phyloP scores from a whole-genome alignment of 495 filamentous ascomycete genomes.

The Cetradonia linearis region DNA sequence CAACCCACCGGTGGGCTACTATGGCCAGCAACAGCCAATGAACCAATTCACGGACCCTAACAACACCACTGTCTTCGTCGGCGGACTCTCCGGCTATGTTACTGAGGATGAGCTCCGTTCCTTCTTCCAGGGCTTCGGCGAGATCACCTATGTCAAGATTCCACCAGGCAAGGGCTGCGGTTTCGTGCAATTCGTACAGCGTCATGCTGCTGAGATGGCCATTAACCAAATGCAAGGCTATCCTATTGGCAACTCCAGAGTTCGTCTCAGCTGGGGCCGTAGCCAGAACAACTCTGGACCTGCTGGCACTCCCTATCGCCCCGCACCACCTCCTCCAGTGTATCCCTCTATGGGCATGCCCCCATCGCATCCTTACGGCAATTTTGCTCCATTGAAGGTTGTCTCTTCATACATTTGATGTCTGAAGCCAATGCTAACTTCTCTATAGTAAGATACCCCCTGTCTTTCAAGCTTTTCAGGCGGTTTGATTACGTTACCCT shows the following conservation, averaged over 20 bases:
- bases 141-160: constrained; percentile 99
- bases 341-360: constrained; percentile 82
- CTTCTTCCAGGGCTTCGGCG: constrained; percentile 99
- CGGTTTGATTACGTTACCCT: constrained; percentile 17
- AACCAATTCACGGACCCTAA: constrained; percentile 99
- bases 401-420: constrained; percentile 25
- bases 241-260: constrained; percentile 96
- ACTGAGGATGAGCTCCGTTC: constrained; percentile 98
- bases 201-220: constrained; percentile 98
- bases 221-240: constrained; percentile 99
- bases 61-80: constrained; percentile 99
- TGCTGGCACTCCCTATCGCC: constrained; percentile 93
- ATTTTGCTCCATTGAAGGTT: constrained; percentile 69
- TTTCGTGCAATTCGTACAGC: constrained; percentile 98
- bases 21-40: constrained; percentile 85
- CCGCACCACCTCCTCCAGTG: constrained; percentile 80
- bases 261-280: constrained; percentile 93
- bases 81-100: constrained; percentile 93
- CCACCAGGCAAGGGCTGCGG: constrained; percentile 98
- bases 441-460: constrained; percentile 23
- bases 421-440: constrained; percentile 1
- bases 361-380: constrained; percentile 60
- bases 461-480: constrained; percentile 22
- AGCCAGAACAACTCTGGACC: constrained; percentile 98
- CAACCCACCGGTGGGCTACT: constrained; percentile 70